Evolutionary conservation across 1,284 basidiomycete species (phyloP), one percentile per base, ranked within the genome.

Genomic region (Irpex sp.): DNA sequence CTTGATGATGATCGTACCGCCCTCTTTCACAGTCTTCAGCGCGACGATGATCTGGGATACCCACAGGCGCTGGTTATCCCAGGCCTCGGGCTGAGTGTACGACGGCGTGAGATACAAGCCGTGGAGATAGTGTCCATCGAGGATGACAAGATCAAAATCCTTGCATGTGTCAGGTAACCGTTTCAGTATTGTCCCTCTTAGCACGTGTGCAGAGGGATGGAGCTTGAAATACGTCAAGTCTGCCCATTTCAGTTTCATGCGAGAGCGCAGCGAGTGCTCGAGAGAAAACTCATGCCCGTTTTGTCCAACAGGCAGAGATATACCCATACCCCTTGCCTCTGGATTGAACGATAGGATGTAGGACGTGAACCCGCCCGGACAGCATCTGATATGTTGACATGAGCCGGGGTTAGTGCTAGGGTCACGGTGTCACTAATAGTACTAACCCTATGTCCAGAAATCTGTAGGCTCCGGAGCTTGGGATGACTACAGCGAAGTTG

Each of bases 61-160:
- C 11, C 74, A 63, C 9, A 77, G 69, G 13, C 68, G 69, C 51
- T 74, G 69, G 39, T 71, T 62, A 58, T 65, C 68, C 21, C 50
- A 58, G 57, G 53, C 47, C 5, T 59, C 61, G 4, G 62, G 63
- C 19, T 54, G 33, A 19, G 17, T 56, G 50, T 8, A 56, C 43
- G 4, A 8, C 5, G 58, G 50, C 9, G 62, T 49, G 13, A 49
- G 43, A 58, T 72, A 68, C 8, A 54, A 9, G 19, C 64, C 70
- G 58, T 75, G 75, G 3, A 77, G 64, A 0, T 70, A 70, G 59
- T 75, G 74, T 5, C 72, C 76, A 58, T 77, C 77, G 57, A 76
- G 69, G 11, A 77, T 60, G 11, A 76, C 74, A n/a, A 78, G 65
- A 58, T 72, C 60, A 13, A 56, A 57, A 5, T 64, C 43, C 5